Base-by-base conservation (phyloP, 139 green algal genomes). In the Micromonas pusilla region DNA sequence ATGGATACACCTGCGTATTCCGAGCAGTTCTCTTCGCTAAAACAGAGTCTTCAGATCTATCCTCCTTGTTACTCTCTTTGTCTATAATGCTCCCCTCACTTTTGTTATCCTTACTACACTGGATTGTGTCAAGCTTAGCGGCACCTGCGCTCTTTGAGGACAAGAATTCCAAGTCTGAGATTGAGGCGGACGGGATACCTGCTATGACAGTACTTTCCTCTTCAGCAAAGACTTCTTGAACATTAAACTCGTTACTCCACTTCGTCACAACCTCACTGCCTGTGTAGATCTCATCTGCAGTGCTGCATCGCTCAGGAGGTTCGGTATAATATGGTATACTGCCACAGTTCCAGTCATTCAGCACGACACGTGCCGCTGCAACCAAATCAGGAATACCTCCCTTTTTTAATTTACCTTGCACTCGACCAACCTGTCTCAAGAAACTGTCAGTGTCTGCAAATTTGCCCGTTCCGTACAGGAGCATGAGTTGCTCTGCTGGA, bases 261-360 rank as follows among this genome's bases (percentile, higher is more conserved):
- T 54, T n/a, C 2, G 65, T 37, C 52, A 97, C 89, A 30, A 97
- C 63, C 52, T 84, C 83, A 13, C 88, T 85, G 0, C 52, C 80
- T 0, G 83, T 88, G 45, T 89, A 70, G 68, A 86, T 86, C 57
- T 86, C 79, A 20, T 77, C 70, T 36, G 53, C 67, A 16, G 39
- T 52, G 53, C 78, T 32, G 37, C 82, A 30, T 64, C 74, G 6
- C 2, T 39, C n/a, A 37, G 73, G 67, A 23, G 82, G 66, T 25
- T 37, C 9, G 28, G 79, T 80, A 37, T 71, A 81, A 89, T 92
- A 97, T 1, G 91, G 89, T 67, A 97, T 96, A 60, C 83, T 85
- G 33, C 95, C 95, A 57, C 89, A 86, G 80, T 96, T 96, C 95
- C 95, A 99, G 84, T 99, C 95, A 75, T 91, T 83, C 36, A 97